Percentiles rank a stretch among this genome's conserved stretches.
These are phyloP conservation scores for Gloeophyllum trabeum DNA, from an alignment of 768 basidiomycete genomes.

Conservation along the genomic window DNA sequence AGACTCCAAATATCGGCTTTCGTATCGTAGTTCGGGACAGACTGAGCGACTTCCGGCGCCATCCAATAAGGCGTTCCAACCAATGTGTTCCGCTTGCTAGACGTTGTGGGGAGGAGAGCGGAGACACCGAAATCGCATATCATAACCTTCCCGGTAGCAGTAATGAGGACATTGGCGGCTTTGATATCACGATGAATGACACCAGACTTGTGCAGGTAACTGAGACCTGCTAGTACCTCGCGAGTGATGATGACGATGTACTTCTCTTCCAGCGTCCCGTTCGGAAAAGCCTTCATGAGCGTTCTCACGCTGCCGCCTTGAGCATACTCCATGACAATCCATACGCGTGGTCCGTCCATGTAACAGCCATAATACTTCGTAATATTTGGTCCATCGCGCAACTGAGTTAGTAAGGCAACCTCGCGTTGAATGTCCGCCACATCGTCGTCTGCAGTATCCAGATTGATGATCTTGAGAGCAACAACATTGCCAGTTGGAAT, in stretches of 20 bases:
- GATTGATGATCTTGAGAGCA: slow-evolving; percentile 97
- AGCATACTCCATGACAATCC: slow-evolving; percentile 99
- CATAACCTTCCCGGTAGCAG: slow-evolving; percentile 80
- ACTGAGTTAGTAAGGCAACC: slow-evolving; percentile 82
- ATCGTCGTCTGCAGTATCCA: slow-evolving; percentile 94
- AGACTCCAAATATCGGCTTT: slow-evolving; percentile 99
- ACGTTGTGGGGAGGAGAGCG: slow-evolving; percentile 71
- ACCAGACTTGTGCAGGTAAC: slow-evolving; percentile 85
- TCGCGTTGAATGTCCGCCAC: slow-evolving; percentile 95
- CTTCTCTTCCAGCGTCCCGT: slow-evolving; percentile 75
- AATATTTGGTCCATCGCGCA: slow-evolving; percentile 83
- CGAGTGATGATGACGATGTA: slow-evolving; percentile 81
- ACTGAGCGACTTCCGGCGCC: slow-evolving; percentile 95
- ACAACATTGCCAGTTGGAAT: slow-evolving; percentile 79
- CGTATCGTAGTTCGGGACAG: slow-evolving; percentile 84
- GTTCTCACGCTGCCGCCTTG: slow-evolving; percentile 91
- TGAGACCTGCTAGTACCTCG: slow-evolving; percentile 80
- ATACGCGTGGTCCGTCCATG: slow-evolving; percentile 89
- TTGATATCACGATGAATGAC: slow-evolving; percentile 98
- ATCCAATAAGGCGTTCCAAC: slow-evolving; percentile 99
- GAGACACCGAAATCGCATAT: slow-evolving; percentile 99
- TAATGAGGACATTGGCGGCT: slow-evolving; percentile 92
- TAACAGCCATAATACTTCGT: slow-evolving; percentile 96
- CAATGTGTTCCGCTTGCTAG: slow-evolving; percentile 90
- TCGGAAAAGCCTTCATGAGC: slow-evolving; percentile 79